Evolutionary conservation across 1,284 basidiomycete species (phyloP).

Genomic region (Paramarasmius palmivorus): DNA sequence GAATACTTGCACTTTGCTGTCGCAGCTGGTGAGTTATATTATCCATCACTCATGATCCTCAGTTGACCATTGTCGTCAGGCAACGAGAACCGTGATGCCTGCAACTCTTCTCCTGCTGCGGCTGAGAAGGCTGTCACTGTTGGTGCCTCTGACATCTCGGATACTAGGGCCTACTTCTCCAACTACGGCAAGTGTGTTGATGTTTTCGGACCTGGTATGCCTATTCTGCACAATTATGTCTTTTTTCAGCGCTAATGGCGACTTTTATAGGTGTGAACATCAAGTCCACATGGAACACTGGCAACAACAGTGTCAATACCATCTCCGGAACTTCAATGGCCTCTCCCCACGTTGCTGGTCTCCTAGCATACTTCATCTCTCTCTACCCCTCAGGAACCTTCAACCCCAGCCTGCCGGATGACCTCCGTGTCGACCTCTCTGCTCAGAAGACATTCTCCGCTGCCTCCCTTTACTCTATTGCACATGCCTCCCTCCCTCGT

Average conservation of each 20-base stretch:
- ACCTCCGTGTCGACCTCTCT: slow-evolving; percentile 25
- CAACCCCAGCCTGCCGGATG: slow-evolving; percentile 42
- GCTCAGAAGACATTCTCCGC: slow-evolving; percentile 26
- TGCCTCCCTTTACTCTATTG: slow-evolving; percentile 50
- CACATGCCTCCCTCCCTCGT: slow-evolving; percentile 55
- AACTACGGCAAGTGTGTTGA: slow-evolving; percentile 82
- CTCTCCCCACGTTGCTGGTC: slow-evolving; percentile 68
- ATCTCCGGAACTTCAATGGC: slow-evolving; percentile 79
- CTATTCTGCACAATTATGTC: not conserved
- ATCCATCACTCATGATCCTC: not conserved
- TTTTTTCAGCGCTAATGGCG: slow-evolving; percentile 6
- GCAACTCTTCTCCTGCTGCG: slow-evolving; percentile 80
- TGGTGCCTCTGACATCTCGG: slow-evolving; percentile 78
- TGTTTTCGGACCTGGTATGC: slow-evolving; percentile 75
- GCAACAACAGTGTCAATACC: slow-evolving; percentile 56
- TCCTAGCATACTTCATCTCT: slow-evolving; percentile 84
- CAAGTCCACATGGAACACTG: slow-evolving; percentile 73
- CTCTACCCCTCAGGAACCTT: slow-evolving; percentile 70
- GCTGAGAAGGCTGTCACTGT: slow-evolving; percentile 82
- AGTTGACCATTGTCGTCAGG: slow-evolving; percentile 32
- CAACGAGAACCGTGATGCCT: slow-evolving; percentile 73
- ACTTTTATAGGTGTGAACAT: slow-evolving; percentile 65
- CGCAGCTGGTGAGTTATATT: slow-evolving; percentile 75
- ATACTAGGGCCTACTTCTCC: slow-evolving; percentile 89
- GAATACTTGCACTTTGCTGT: slow-evolving; percentile 89